Evolutionary conservation across 2,329 filamentous ascomycete species (phyloP).

Genomic region (Neurospora crassa): DNA sequence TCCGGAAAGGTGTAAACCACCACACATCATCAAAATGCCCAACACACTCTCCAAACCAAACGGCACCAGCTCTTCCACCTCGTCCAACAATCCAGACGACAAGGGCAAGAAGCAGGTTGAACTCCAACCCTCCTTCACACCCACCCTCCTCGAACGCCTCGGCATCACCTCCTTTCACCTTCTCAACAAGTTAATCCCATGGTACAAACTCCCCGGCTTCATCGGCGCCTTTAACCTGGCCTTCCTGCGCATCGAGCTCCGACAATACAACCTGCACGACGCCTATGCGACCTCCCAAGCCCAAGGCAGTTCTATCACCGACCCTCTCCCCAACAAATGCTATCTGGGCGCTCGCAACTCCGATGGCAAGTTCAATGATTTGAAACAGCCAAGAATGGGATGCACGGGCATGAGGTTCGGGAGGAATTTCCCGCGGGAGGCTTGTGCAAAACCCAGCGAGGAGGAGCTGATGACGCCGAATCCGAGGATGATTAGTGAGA

Average conservation of each 20-base stretch:
- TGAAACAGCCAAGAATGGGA: slow-evolving; percentile 32
- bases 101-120: not conserved
- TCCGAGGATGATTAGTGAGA: slow-evolving; percentile 32
- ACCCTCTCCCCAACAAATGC: slow-evolving; percentile 22
- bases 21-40: not conserved
- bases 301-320: slow-evolving; percentile 25
- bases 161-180: slow-evolving; percentile 26
- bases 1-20: not conserved
- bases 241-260: slow-evolving; percentile 31
- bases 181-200: slow-evolving; percentile 28
- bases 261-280: slow-evolving; percentile 33
- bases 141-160: slow-evolving; percentile 19
- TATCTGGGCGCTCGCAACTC: slow-evolving; percentile 29
- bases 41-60: not conserved
- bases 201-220: slow-evolving; percentile 32
- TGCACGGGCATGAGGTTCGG: slow-evolving; percentile 35
- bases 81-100: not conserved
- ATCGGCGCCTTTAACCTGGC: slow-evolving; percentile 32
- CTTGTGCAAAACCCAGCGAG: slow-evolving; percentile 27
- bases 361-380: slow-evolving; percentile 34
- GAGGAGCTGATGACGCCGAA: slow-evolving; percentile 33
- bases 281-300: slow-evolving; percentile 26
- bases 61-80: not conserved
- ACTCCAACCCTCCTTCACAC: slow-evolving; percentile 16
- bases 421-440: slow-evolving; percentile 30